phyloP scores from a whole-genome alignment of 495 filamentous ascomycete species.

The Penicillium tannophilum region DNA sequence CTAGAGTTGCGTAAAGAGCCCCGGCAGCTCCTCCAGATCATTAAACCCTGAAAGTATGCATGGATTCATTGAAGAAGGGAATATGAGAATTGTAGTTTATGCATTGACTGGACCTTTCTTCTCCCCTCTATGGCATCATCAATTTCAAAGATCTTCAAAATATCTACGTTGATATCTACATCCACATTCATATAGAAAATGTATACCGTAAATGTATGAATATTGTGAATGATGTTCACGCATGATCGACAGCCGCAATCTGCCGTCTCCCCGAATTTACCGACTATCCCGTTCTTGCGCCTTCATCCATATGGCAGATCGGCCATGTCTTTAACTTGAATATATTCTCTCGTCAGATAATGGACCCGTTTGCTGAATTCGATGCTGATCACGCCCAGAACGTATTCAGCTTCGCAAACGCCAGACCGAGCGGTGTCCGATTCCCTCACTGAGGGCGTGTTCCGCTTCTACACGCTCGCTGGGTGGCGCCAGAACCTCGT shows the following conservation, averaged over 20 bases:
- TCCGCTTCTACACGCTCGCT: conserved; percentile 36
- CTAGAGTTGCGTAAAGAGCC: conserved; percentile 60
- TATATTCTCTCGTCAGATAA: background rate
- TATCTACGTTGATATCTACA: too few relatives aligned
- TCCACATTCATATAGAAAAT: too few relatives aligned
- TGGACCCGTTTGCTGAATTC: conserved; percentile 15
- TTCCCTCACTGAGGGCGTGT: conserved; percentile 20
- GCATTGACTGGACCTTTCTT: too few relatives aligned
- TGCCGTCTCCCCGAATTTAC: background rate
- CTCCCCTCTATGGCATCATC: too few relatives aligned
- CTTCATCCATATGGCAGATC: background rate
- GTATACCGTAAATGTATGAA: background rate
- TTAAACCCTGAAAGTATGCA: conserved; percentile 11
- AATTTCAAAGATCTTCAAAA: too few relatives aligned
- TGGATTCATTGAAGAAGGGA: too few relatives aligned
- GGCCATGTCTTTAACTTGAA: background rate
- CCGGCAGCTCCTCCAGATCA: conserved; percentile 28
- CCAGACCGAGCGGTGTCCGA: conserved; percentile 34
- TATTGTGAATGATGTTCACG: background rate
- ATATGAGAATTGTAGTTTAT: too few relatives aligned
- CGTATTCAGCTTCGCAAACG: conserved; percentile 49
- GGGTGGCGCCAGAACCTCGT: conserved; percentile 41
- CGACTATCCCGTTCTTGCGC: background rate
- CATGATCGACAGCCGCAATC: background rate
- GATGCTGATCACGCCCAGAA: conserved; percentile 55